These are phyloP conservation scores for Dillenia turbinata DNA, from an alignment of 164 flowering plant species.

Conservation along the genomic window DNA sequence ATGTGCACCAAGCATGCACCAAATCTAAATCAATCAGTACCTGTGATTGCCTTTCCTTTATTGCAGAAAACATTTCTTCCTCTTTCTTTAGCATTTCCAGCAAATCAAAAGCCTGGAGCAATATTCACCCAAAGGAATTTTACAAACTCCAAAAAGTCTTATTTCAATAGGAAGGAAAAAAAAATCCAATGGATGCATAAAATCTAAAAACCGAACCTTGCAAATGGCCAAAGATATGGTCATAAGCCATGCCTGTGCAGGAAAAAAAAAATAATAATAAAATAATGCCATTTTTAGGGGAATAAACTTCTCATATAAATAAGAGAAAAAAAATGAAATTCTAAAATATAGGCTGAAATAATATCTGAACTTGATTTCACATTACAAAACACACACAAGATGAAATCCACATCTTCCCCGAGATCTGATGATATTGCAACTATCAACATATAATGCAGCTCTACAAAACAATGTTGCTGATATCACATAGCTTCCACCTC, in stretches of 20 bases:
- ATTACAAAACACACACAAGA: no score
- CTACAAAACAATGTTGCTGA: no score
- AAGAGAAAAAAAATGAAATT: not conserved
- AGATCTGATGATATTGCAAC: no score
- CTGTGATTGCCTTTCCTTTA: conserved; percentile 71
- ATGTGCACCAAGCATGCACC: not conserved
- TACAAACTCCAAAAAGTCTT: not conserved
- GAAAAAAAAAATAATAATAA: conserved; percentile 8
- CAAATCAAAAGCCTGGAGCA: conserved; percentile 74
- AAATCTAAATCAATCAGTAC: conserved; percentile 25
- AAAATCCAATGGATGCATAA: not conserved
- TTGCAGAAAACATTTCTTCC: conserved; percentile 83
- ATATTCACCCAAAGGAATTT: not conserved
- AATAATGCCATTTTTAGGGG: not conserved
- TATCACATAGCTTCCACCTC: no score
- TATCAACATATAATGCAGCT: no score
- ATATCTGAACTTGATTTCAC: no score
- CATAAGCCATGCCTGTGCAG: conserved; percentile 86
- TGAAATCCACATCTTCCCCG: no score
- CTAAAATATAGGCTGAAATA: no score
- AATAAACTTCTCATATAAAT: no score
- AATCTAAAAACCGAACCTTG: conserved; percentile 52
- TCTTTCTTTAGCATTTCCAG: conserved; percentile 95
- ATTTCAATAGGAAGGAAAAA: not conserved
- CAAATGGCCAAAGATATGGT: conserved; percentile 82